phyloP scores from a whole-genome alignment of 768 basidiomycete genomes.

The Pulveroboletus sp. region DNA sequence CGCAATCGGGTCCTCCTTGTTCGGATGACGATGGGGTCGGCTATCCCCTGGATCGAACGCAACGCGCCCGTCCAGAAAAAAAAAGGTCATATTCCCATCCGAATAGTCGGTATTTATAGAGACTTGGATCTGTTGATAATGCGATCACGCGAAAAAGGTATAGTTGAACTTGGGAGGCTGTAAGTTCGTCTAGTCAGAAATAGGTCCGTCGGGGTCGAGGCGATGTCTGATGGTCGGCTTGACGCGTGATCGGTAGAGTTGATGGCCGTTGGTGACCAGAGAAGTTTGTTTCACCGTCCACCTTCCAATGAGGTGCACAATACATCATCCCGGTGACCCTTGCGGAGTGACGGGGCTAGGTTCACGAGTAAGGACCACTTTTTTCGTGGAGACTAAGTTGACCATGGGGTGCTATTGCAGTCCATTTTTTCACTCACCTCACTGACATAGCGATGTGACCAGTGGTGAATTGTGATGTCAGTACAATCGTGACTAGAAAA shows the following conservation, averaged over 20 bases:
- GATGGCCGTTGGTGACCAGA: too few relatives aligned
- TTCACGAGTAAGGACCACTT: too few relatives aligned
- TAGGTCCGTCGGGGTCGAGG: background rate
- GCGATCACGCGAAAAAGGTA: too few relatives aligned
- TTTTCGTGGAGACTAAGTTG: too few relatives aligned
- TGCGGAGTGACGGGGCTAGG: too few relatives aligned
- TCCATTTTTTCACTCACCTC: background rate
- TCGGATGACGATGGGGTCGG: background rate
- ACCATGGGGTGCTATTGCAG: background rate
- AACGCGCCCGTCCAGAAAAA: background rate
- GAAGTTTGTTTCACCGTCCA: too few relatives aligned
- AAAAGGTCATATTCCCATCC: background rate
- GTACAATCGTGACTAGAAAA: constrained; percentile 38
- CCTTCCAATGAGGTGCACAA: background rate
- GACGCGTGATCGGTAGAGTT: too few relatives aligned
- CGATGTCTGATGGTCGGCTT: background rate
- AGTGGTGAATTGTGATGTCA: background rate
- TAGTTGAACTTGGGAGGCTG: background rate
- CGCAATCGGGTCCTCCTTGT: too few relatives aligned
- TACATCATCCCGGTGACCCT: background rate
- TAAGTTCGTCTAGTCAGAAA: background rate
- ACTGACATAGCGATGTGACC: too few relatives aligned
- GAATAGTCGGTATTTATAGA: background rate
- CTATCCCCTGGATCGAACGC: too few relatives aligned
- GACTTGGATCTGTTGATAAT: background rate